Percentiles rank a stretch among this genome's conserved stretches.
phyloP scores from a whole-genome alignment of 192 early-diverging fungal genomes.

The Mortierella hygrophila region DNA sequence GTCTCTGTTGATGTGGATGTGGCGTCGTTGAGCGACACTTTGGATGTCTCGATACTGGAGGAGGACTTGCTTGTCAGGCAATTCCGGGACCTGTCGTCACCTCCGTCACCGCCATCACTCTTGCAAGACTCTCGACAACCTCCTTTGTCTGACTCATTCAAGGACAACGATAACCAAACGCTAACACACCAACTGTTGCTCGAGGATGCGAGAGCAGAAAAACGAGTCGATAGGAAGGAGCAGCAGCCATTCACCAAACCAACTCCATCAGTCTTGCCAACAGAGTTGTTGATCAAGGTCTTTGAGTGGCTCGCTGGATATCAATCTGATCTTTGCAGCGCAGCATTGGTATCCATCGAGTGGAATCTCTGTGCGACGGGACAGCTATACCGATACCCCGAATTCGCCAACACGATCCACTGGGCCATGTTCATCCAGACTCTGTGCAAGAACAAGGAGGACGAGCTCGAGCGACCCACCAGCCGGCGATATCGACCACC shows the following conservation, averaged over 20 bases:
- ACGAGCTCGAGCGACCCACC: conserved; percentile 27
- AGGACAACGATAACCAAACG: background rate
- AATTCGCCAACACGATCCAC: conserved; percentile 56
- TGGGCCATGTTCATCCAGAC: conserved; percentile 64
- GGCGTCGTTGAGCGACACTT: background rate
- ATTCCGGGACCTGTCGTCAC: conserved; percentile 7
- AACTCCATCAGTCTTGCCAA: conserved; percentile 27
- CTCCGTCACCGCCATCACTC: background rate
- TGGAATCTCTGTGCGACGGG: conserved; percentile 60
- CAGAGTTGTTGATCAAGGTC: conserved; percentile 61
- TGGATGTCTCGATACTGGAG: conserved; percentile 2
- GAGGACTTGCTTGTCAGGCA: conserved; percentile 21
- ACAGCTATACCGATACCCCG: conserved; percentile 53
- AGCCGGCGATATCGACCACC: conserved; percentile 16
- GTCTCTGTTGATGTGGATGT: background rate
- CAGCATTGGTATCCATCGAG: conserved; percentile 54
- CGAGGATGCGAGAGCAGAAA: conserved; percentile 20
- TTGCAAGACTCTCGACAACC: background rate
- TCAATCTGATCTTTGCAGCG: conserved; percentile 45
- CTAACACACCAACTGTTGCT: background rate
- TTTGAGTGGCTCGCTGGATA: conserved; percentile 39
- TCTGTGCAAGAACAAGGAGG: conserved; percentile 29
- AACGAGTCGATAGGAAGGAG: background rate
- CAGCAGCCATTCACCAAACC: no score
- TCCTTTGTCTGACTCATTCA: background rate